Evolutionary conservation across 148 eudicot genomes (phyloP), one percentile per base, ranked within the genome.

Genomic region (Chenopodium formosanum): DNA sequence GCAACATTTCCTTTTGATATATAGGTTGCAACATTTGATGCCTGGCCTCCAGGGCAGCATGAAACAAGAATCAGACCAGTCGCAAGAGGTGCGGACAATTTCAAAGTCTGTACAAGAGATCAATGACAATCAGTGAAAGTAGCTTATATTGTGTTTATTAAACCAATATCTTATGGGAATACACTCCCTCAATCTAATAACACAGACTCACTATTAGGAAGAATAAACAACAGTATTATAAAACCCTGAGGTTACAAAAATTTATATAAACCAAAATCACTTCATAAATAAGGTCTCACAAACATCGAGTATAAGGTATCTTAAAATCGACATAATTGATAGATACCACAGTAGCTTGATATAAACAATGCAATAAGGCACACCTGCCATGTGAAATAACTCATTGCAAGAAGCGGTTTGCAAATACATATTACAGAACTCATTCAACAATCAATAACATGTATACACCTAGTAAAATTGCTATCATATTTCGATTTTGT

Each of bases 11-110:
- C 99, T 84, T 94, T 97, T 12, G 99, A 91, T 77, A 97, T 97
- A 82, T 94, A 97, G 25, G 99, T 97, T 67, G 99, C 98, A 72
- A 97, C 98, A 90, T 97, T 97, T 82, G 99, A 97, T 83, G 99
- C 98, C 85, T 97, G 99, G 80, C 98, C 99, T 83, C 99, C 99
- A 63, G 99, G 99, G 81, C 99, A 97, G 88, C 99, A 97, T 40
- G 99, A 94, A 65, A 97, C 99, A 86, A 97, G 88, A 86, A 97
- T 94, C 85, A 97, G 92, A 71, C 99, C 99, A 81, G 99, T 97
- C 60, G 99, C 99, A 50, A 97, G 95, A 80, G 99, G 99, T 77
- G 99, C 99, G 7, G 99, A 94, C 78, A 97, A 84, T 80, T 92
- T 97, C 83, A 94, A 74, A 3, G 91, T 78, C 99, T 97, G 91